phyloP scores from a whole-genome alignment of 106 monocot genomes.

The Agapanthus africanus region DNA sequence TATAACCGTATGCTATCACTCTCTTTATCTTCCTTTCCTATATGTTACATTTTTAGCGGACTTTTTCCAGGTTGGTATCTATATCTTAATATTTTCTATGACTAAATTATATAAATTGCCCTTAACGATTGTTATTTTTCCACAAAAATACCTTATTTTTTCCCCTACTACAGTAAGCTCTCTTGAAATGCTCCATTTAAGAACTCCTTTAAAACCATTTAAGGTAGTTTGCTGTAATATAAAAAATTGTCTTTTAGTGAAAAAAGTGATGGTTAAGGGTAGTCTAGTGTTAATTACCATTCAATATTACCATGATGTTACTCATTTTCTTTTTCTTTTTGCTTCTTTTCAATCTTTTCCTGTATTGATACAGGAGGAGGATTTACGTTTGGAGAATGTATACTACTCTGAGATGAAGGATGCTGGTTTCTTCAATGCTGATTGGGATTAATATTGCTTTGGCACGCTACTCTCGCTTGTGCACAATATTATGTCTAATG shows the following conservation, averaged over 20 bases:
- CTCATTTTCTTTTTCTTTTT: background rate
- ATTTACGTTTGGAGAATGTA: constrained; percentile 77
- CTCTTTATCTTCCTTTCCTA: constrained; percentile 83
- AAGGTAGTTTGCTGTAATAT: too few relatives aligned
- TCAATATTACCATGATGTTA: background rate
- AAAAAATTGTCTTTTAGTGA: too few relatives aligned
- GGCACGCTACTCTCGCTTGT: too few relatives aligned
- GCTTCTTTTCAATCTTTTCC: background rate
- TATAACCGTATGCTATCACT: constrained; percentile 71
- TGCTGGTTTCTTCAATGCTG: constrained; percentile 94
- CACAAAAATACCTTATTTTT: too few relatives aligned
- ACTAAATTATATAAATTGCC: too few relatives aligned
- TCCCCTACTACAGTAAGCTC: too few relatives aligned
- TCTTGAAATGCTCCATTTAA: too few relatives aligned
- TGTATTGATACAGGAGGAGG: constrained; percentile 61
- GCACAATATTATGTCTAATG: too few relatives aligned
- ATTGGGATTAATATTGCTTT: constrained; percentile 78
- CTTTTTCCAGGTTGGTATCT: constrained; percentile 89
- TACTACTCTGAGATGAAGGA: constrained; percentile 99
- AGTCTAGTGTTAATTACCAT: background rate
- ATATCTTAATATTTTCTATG: too few relatives aligned
- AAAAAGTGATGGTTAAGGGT: too few relatives aligned
- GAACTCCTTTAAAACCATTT: background rate
- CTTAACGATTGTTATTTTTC: too few relatives aligned
- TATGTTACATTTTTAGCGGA: constrained; percentile 86